Evolutionary conservation across 371 early-diverging fungal species (phyloP), one percentile per base, ranked within the genome.

Genomic region (Batrachochytrium dendrobatidis): DNA sequence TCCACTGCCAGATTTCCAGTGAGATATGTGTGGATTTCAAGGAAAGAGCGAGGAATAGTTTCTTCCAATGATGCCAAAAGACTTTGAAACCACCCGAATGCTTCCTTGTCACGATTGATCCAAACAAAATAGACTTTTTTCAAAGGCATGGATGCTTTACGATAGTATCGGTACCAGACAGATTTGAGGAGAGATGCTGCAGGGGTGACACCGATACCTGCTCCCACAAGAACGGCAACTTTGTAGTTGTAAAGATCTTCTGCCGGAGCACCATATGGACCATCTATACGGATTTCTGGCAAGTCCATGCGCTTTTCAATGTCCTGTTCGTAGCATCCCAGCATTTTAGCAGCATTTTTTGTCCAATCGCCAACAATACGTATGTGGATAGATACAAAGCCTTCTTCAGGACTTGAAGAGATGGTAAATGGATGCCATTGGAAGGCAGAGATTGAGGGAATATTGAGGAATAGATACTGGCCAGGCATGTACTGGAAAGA

Each of bases 51-150:
- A 30, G 74, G 61, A 30, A 72, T 67, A 48, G 70, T 67, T 22
- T 72, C 70, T 52, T 88, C 87, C 46, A 88, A 80, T 8, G 84
- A 59, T 78, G 68, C 64, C 44, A 89, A 68, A 51, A 87, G 62
- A 43, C 81, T 81, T 73, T 86, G 84, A 77, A 89, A 89, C 89
- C 89, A 88, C 65, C 83, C 81, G 56, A 88, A 87, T 49, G 84
- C 79, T 68, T 80, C 67, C 62, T 69, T 77, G 66, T 89, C 88
- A 35, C 87, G 77, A 66, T 83, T 81, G 39, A 84, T 70, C 89
- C 89, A 89, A 73, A 88, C 75, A 63, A 89, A 87, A 65, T 87
- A 86, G n/a, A 87, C 85, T 65, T 87, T 87, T 58, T 74, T 72
- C 61, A 87, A 67, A 15, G 74, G 73, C 65, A 69, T 69, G 25